phyloP scores from a whole-genome alignment of 129 eudicot species.

The Gnaphalium uliginosum region DNA sequence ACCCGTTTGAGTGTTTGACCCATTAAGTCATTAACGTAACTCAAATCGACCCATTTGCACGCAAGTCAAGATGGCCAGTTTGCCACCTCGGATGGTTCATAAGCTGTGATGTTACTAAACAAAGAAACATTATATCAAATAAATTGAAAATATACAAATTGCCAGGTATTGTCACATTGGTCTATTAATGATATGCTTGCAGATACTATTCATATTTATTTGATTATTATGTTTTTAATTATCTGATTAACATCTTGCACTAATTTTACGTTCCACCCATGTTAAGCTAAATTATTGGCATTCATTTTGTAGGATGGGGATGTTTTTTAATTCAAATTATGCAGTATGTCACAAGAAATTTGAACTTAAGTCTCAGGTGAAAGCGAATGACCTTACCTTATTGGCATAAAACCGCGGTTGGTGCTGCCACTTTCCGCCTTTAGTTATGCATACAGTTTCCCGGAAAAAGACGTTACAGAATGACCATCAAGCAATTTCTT shows the following conservation, averaged over 20 bases:
- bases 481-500: neutral
- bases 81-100: too few relatives aligned
- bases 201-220: slow-evolving; percentile 7
- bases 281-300: slow-evolving; percentile 41
- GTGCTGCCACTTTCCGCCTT: neutral
- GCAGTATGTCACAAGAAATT: slow-evolving; percentile 15
- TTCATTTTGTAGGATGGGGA: slow-evolving; percentile 21
- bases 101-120: neutral
- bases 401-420: neutral
- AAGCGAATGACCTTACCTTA: neutral
- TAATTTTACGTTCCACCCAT: slow-evolving; percentile 38
- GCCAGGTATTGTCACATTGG: slow-evolving; percentile 15
- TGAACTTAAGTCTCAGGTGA: neutral
- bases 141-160: neutral
- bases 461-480: neutral
- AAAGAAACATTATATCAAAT: neutral
- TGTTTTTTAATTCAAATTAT: slow-evolving; percentile 6
- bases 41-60: neutral
- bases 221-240: slow-evolving; percentile 16
- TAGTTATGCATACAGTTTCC: neutral
- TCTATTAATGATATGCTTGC: slow-evolving; percentile 15
- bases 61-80: neutral
- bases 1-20: too few relatives aligned
- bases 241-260: slow-evolving; percentile 23
- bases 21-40: too few relatives aligned